phyloP scores from a whole-genome alignment of 768 basidiomycete genomes.

The Russula abietina region DNA sequence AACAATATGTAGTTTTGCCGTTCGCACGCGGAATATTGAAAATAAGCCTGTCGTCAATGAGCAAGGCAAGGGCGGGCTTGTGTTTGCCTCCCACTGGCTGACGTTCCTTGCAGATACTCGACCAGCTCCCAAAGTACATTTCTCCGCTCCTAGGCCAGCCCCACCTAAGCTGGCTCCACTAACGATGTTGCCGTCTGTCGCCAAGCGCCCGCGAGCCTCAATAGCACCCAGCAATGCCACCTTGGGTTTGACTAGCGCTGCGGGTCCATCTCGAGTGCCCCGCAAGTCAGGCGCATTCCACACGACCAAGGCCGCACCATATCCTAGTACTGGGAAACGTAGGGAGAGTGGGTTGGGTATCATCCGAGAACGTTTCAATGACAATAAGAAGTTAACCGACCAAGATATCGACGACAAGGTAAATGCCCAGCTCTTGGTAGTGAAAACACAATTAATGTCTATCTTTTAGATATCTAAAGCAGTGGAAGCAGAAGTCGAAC shows the following conservation, averaged over 20 bases:
- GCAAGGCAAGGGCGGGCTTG: conserved; percentile 41
- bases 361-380: conserved; percentile 13
- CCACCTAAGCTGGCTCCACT: conserved; percentile 40
- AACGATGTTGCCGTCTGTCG: neutral
- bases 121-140: conserved; percentile 53
- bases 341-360: conserved; percentile 23
- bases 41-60: conserved; percentile 77
- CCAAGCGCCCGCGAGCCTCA: conserved; percentile 26
- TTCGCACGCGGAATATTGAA: conserved; percentile 80
- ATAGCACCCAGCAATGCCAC: conserved; percentile 21
- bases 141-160: conserved; percentile 52
- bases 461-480: conserved; percentile 56
- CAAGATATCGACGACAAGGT: conserved; percentile 73
- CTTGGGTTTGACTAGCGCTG: neutral
- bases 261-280: conserved; percentile 23
- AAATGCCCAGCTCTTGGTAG: conserved; percentile 23
- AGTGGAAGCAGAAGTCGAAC: conserved; percentile 70
- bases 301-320: conserved; percentile 15
- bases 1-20: conserved; percentile 52
- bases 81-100: conserved; percentile 1
- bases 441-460: neutral
- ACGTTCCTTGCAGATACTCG: conserved; percentile 45
- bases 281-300: conserved; percentile 19
- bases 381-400: conserved; percentile 42
- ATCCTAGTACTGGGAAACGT: conserved; percentile 17